Base-by-base conservation (phyloP, 345 rosid genomes). In the Hibiscus trionum region DNA sequence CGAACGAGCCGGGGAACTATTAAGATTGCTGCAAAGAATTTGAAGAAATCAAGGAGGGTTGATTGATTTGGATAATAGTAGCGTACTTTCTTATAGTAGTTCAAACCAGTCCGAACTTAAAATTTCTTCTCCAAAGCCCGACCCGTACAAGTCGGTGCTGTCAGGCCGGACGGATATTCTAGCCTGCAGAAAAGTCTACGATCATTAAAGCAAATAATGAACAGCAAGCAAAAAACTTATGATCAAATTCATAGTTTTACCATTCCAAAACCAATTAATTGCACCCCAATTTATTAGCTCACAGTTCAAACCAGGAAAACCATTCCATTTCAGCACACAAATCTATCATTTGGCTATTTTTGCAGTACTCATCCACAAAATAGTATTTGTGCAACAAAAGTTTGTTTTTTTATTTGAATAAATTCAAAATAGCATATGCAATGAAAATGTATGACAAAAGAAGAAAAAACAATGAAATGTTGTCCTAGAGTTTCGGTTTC, bases 401-500 rank as follows among this genome's bases (percentile, higher is more conserved):
- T 62, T 16, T 33, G 37, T 61, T 61, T 62, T 60, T 62, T 62
- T 62, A 35, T 62, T 33, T 35, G 14, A 35, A 62, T 37, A 62
- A 37, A 16, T 39, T 64, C 52, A 64, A 19, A 64, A 64, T 42
- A 64, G 53, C 31, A 19, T 42, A 64, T 11, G 52, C 52, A 42
- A 56, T 56, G 61, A 10, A 10, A 56, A 7, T 52, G 24, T 62
- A 62, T 35, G 17, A 12, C 62, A 11, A 19, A 5, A 3, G 14
- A 24, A 44, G 44, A 21, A 21, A 55, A 67, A 70, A 49, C 19
- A 31, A 35, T 69, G 47, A 19, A 17, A 37, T 27, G 8, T 24
- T 57, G 27, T 33, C 71, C 67, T 83, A 84, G 55, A 87, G 87
- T 73, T 86, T 88, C 49, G 96, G 80, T 63, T 87, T 81, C 58